Base-by-base conservation (phyloP, 192 early-diverging fungal species). In the Backusella mclennaniae region DNA sequence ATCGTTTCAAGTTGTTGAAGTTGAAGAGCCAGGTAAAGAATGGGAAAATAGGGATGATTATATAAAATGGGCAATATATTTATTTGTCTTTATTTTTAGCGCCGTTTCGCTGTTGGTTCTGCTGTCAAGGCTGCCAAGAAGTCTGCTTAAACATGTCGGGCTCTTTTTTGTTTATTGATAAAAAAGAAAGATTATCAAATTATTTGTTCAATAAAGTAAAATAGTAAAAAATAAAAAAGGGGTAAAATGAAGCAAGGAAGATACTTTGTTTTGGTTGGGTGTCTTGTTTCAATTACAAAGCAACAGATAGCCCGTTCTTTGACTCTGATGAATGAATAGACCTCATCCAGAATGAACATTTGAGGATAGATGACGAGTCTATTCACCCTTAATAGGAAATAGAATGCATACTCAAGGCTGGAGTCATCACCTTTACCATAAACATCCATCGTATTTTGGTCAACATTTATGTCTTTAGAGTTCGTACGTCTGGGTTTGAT, bases 1-100 rank as follows among this genome's bases (percentile, higher is more conserved):
- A 98, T 87, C 92, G 98, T 83, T 99, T 99, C 95, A 97, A 99
- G 96, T 77, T 97, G 67, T 89, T 92, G 90, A 88, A 96, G 86
- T 92, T 97, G 84, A 93, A 92, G 89, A 97, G 94, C 90, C 90
- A 96, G 88, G 92, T 92, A 86, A 81, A 86, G 19, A n/a, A 49
- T 49, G 19, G 63, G 9, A 21, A 52, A 1, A 63, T 17, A 38
- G 42, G 23, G 59, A 38, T 39, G n/a, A 33, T 23, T 7, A 46
- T 70, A 71, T 15, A 26, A 26, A 29, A 2, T 12, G 23, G 26
- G 2, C 6, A 17, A 9, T 2, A 36, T 68, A 68, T 17, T 68
- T 1, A 68, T 68, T 8, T 36, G 11, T 68, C 23, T 59, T 59
- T 21, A 21, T 70, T 19, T 31, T 44, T 72, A 72, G 70, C 70